A percentile compares a stretch with the other conserved stretches of the same genome.
Conservation (phyloP, 2,329 filamentous ascomycete genomes). For the Fusarium nurragi region DNA sequence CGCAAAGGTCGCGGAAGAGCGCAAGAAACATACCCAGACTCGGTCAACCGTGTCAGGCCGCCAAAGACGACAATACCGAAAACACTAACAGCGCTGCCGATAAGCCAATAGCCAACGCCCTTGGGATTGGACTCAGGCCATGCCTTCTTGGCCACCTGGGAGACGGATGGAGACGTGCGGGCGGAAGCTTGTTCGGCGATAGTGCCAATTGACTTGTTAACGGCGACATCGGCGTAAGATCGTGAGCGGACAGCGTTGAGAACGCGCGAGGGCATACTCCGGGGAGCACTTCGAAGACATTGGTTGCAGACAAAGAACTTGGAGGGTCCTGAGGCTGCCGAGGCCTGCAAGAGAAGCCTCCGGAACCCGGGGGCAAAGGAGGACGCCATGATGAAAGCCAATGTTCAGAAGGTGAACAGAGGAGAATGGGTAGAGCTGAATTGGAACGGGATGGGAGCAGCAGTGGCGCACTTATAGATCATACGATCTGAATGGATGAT, state of each 20-base stretch:
- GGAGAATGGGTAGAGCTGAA: slow-evolving; percentile 5
- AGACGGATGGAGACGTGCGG: slow-evolving; percentile 35
- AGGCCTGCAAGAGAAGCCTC: slow-evolving; percentile 52
- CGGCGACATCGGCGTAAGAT: slow-evolving; percentile 50
- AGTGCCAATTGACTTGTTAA: slow-evolving; percentile 43
- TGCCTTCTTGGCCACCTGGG: slow-evolving; percentile 48
- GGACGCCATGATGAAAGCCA: slow-evolving; percentile 52
- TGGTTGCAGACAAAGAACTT: slow-evolving; percentile 60
- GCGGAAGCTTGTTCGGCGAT: slow-evolving; percentile 43
- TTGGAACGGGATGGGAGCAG: slow-evolving; percentile 6
- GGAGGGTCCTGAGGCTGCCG: slow-evolving; percentile 45
- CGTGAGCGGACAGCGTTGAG: slow-evolving; percentile 54
- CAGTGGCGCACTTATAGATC: slow-evolving; percentile 30
- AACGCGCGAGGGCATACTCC: slow-evolving; percentile 51
- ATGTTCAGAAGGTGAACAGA: slow-evolving; percentile 19
- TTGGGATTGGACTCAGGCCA: slow-evolving; percentile 75
- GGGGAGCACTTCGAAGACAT: slow-evolving; percentile 54
- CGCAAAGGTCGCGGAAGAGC: background rate
- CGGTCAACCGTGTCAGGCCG: slow-evolving; percentile 90
- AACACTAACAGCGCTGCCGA: slow-evolving; percentile 90
- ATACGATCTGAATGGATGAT: slow-evolving; percentile 22
- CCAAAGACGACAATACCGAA: slow-evolving; percentile 98
- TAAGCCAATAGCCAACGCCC: slow-evolving; percentile 87
- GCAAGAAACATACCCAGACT: slow-evolving; percentile 78
- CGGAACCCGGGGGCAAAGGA: slow-evolving; percentile 56